A percentile compares a stretch with the other conserved stretches of the same genome.
phyloP scores from a whole-genome alignment of 139 green algal species.

The Picochlorum sp. region DNA sequence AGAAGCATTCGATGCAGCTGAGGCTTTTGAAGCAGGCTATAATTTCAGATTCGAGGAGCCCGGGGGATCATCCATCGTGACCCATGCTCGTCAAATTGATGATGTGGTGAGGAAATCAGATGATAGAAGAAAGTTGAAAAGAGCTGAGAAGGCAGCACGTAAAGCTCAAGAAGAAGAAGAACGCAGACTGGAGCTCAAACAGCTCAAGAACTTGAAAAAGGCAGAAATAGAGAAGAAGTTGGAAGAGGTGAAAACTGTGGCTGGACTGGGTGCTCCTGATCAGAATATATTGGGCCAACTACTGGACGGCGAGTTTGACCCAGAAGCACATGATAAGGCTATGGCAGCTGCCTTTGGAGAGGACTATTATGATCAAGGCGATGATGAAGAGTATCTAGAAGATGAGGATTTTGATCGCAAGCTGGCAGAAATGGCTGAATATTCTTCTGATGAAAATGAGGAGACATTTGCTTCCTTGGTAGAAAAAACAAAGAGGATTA shows the following conservation, averaged over 20 bases:
- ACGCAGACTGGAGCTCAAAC: constrained; percentile 55
- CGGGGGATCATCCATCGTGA: constrained; percentile 45
- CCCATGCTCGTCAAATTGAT: constrained; percentile 58
- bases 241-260: constrained; percentile 39
- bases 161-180: constrained; percentile 28
- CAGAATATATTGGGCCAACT: constrained; percentile 38
- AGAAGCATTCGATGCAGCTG: constrained; percentile 53
- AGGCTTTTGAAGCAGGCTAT: constrained; percentile 77
- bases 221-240: constrained; percentile 67
- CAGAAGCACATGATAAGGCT: constrained; percentile 73
- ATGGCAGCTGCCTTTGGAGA: constrained; percentile 83
- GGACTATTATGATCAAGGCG: constrained; percentile 70
- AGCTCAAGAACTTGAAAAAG: constrained; percentile 87
- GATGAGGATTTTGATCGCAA: constrained; percentile 23
- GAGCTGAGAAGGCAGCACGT: constrained; percentile 18
- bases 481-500: constrained; percentile 1
- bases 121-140: constrained; percentile 46
- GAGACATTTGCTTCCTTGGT: constrained; percentile 13
- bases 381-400: constrained; percentile 18
- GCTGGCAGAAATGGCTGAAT: constrained; percentile 9
- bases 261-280: constrained; percentile 19
- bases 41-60: constrained; percentile 91
- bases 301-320: constrained; percentile 86
- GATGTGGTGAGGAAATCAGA: constrained; percentile 58
- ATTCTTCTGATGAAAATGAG: constrained; percentile 11